Conservation (phyloP, 257 asterid species). For the Nicotiana tomentosiformis region DNA sequence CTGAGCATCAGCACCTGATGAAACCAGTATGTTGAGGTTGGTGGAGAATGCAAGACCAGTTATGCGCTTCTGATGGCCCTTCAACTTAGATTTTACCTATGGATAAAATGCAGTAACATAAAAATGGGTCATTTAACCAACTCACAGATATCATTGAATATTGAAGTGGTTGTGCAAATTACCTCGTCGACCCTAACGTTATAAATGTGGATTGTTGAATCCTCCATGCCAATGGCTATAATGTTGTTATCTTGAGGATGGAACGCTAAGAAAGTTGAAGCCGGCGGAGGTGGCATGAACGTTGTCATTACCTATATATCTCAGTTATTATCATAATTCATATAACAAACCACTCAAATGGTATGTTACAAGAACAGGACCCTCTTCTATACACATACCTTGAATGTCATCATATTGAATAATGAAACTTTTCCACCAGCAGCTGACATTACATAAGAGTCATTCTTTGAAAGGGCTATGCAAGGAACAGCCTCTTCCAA, state of each 20-base stretch:
- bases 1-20: constrained; percentile 96
- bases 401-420: constrained; percentile 81
- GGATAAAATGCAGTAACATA: neutral
- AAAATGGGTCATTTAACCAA: neutral
- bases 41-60: constrained; percentile 91
- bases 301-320: constrained; percentile 78
- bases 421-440: constrained; percentile 79
- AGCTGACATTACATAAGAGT: constrained; percentile 81
- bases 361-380: neutral
- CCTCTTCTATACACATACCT: constrained; percentile 32
- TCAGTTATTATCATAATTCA: constrained; percentile 7
- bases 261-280: constrained; percentile 89
- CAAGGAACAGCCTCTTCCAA: constrained; percentile 84
- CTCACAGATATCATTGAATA: constrained; percentile 5
- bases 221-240: constrained; percentile 97
- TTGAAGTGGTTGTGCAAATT: constrained; percentile 6
- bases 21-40: constrained; percentile 74
- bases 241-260: constrained; percentile 97
- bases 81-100: constrained; percentile 78
- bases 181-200: constrained; percentile 95
- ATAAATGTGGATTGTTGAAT: constrained; percentile 92
- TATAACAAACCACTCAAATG: constrained; percentile 1
- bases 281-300: constrained; percentile 96
- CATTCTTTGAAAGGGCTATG: constrained; percentile 80
- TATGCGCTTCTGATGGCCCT: constrained; percentile 87